Evolutionary conservation across 331 rosid species (phyloP).

Genomic region (Acacia pycnantha): DNA sequence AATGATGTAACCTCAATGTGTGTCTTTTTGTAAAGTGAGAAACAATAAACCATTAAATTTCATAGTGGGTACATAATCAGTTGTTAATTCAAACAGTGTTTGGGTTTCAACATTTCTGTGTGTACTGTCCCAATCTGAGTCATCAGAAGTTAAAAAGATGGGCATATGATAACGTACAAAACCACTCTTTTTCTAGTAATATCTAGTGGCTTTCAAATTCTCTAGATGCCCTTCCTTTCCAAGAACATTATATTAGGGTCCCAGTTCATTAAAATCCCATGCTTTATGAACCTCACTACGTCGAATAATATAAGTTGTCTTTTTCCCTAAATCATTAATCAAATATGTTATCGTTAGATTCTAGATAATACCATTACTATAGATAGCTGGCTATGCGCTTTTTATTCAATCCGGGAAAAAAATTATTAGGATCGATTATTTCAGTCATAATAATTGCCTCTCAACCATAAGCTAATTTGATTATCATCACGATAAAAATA

Average conservation of each 20-base stretch:
- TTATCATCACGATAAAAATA: background rate
- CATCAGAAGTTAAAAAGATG: constrained; percentile 29
- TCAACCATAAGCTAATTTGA: background rate
- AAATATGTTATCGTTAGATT: background rate
- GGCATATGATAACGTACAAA: constrained; percentile 22
- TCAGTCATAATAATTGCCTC: background rate
- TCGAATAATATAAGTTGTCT: background rate
- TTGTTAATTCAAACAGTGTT: constrained; percentile 12
- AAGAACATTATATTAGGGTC: background rate
- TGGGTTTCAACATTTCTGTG: background rate
- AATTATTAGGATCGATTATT: background rate
- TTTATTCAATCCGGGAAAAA: background rate
- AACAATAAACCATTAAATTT: constrained; percentile 8
- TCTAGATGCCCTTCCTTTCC: constrained; percentile 17
- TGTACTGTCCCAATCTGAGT: constrained; percentile 28
- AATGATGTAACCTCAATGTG: background rate
- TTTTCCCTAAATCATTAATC: background rate
- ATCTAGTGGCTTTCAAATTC: constrained; percentile 16
- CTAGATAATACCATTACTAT: background rate
- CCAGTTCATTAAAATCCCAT: background rate
- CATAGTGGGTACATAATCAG: constrained; percentile 28
- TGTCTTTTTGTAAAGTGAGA: constrained; percentile 18
- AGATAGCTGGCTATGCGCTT: background rate
- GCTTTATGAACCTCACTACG: background rate
- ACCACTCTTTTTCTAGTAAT: constrained; percentile 32